Percentiles rank a stretch among this genome's conserved stretches.
phyloP scores from a whole-genome alignment of 2,329 filamentous ascomycete genomes.

The Rutstroemia sp. region DNA sequence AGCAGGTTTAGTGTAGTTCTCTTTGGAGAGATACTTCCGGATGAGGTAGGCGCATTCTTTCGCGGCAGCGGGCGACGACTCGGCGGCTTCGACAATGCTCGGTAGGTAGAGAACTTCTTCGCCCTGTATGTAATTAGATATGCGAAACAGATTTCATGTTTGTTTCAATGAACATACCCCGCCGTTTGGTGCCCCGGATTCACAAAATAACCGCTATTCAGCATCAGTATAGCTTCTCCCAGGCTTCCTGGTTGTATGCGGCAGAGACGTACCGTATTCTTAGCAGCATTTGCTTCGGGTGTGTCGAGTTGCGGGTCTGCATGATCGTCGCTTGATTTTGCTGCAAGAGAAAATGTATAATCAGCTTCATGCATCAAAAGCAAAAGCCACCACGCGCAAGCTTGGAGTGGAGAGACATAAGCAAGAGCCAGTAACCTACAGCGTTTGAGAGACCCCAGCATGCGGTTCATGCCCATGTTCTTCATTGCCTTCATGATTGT shows the following conservation, averaged over 20 bases:
- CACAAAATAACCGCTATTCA: constrained; percentile 68
- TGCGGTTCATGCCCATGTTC: constrained; percentile 28
- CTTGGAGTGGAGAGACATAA: constrained; percentile 13
- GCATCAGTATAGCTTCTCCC: constrained; percentile 13
- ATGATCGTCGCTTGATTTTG: constrained; percentile 14
- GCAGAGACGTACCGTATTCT: constrained; percentile 53
- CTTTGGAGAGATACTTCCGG: constrained; percentile 72
- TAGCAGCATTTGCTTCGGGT: constrained; percentile 58
- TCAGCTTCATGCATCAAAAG: background rate
- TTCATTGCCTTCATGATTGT: constrained; percentile 30
- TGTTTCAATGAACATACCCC: constrained; percentile 36
- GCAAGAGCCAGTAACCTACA: constrained; percentile 10
- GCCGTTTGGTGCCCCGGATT: constrained; percentile 56
- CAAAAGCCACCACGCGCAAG: background rate
- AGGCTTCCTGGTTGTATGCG: constrained; percentile 3
- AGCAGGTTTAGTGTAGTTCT: constrained; percentile 57
- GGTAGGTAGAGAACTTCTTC: constrained; percentile 91
- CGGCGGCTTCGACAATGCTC: constrained; percentile 87
- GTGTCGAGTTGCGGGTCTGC: constrained; percentile 40
- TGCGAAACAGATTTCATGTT: background rate
- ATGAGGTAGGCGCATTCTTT: constrained; percentile 74
- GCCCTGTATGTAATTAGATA: constrained; percentile 41
- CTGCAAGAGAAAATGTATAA: background rate
- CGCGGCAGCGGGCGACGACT: constrained; percentile 82
- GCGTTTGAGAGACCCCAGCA: constrained; percentile 29